Conservation (phyloP, 768 basidiomycete genomes). For the Auricularia auricula-judae region DNA sequence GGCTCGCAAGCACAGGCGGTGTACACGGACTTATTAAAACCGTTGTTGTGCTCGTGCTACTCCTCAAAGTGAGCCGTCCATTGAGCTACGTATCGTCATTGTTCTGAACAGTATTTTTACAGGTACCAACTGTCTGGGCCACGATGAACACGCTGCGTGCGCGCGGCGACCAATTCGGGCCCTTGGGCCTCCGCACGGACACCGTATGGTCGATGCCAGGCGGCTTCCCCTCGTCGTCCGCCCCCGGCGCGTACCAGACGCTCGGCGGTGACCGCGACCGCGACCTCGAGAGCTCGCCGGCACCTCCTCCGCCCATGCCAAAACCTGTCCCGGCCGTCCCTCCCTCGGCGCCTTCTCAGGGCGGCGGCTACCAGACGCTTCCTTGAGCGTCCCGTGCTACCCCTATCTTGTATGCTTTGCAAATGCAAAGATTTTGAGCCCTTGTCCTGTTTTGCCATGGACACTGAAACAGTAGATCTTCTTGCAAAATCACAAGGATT, state of each 20-base stretch:
- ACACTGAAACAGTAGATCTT: too few species aligned
- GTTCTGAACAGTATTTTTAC: background rate
- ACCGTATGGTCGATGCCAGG: conserved; percentile 1
- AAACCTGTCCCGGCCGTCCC: background rate
- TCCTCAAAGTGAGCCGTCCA: conserved; percentile 40
- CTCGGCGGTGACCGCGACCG: background rate
- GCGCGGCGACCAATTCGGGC: conserved; percentile 39
- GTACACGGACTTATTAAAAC: conserved; percentile 47
- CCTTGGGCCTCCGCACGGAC: background rate
- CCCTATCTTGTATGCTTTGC: background rate
- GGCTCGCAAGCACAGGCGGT: conserved; percentile 33
- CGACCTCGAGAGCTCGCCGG: background rate
- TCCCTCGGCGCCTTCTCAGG: background rate
- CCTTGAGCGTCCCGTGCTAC: background rate
- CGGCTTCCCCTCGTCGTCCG: background rate
- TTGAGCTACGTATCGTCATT: background rate
- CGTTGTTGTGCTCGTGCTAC: conserved; percentile 40
- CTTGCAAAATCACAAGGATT: too few species aligned
- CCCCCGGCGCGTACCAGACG: background rate
- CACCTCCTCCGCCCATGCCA: background rate
- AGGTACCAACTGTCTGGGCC: conserved; percentile 53
- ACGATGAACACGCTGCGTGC: conserved; percentile 44
- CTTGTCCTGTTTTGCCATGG: too few species aligned
- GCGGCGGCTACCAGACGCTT: background rate
- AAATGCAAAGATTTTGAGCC: background rate